phyloP scores from a whole-genome alignment of 2,329 filamentous ascomycete genomes.

The Aschersonia sp. region DNA sequence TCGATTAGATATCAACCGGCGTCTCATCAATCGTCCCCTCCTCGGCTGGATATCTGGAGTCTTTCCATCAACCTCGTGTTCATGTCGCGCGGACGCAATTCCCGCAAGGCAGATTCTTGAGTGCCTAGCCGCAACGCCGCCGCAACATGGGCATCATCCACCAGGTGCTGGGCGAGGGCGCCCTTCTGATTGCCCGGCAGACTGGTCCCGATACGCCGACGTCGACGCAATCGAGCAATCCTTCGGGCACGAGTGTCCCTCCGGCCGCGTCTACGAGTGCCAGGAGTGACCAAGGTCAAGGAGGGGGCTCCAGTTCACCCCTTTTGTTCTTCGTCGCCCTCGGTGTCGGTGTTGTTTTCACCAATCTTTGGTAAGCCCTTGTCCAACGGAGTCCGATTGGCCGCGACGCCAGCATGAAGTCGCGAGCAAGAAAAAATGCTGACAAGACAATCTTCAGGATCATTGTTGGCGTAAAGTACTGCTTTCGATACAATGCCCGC shows the following conservation, averaged over 20 bases:
- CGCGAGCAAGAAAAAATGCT: not conserved
- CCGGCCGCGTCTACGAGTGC: slow-evolving; percentile 5
- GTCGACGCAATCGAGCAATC: slow-evolving; percentile 2
- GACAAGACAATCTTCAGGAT: slow-evolving; percentile 50
- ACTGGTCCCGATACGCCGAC: slow-evolving; percentile 7
- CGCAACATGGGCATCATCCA: slow-evolving; percentile 21
- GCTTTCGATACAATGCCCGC: slow-evolving; percentile 93
- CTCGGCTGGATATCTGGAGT: no score
- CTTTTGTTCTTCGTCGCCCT: slow-evolving; percentile 78
- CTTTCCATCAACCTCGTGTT: no score
- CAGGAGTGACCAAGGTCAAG: slow-evolving; percentile 8
- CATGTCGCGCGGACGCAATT: no score
- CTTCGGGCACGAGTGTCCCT: slow-evolving; percentile 5
- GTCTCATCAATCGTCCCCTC: no score
- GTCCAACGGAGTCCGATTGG: no score
- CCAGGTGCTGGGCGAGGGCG: slow-evolving; percentile 20
- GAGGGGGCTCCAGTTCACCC: slow-evolving; percentile 24
- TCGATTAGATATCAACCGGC: no score
- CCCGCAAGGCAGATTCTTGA: not conserved
- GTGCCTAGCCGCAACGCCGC: not conserved
- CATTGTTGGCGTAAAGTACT: slow-evolving; percentile 98
- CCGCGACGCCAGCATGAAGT: no score
- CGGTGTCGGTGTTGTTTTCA: slow-evolving; percentile 96
- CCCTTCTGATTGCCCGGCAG: slow-evolving; percentile 20
- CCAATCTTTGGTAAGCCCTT: slow-evolving; percentile 75